Conservation (phyloP, 495 filamentous ascomycete species). For the Aspergillus avenaceus region DNA sequence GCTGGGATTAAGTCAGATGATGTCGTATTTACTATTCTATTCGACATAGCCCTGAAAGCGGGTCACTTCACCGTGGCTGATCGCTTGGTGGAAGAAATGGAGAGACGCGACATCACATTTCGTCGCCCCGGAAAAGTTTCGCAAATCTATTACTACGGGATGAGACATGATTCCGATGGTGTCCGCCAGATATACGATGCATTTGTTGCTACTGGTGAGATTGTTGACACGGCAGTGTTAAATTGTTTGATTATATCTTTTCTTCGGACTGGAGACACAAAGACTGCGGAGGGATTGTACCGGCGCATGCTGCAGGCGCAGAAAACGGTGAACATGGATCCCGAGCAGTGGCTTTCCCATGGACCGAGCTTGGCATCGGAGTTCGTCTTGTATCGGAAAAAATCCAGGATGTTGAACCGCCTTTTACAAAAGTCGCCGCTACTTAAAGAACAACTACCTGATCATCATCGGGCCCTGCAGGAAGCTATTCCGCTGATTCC, state of each 20-base stretch:
- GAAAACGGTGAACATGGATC: slow-evolving; percentile 12
- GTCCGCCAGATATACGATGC: slow-evolving; percentile 68
- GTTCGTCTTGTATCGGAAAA: slow-evolving; percentile 27
- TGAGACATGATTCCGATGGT: slow-evolving; percentile 61
- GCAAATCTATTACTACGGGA: slow-evolving; percentile 77
- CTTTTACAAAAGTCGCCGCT: slow-evolving; percentile 32
- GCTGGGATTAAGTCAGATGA: slow-evolving; percentile 58
- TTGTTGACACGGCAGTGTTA: slow-evolving; percentile 82
- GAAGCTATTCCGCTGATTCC: slow-evolving; percentile 35
- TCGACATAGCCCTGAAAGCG: slow-evolving; percentile 81
- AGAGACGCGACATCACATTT: slow-evolving; percentile 54
- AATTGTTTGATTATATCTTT: slow-evolving; percentile 81
- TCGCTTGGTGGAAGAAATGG: slow-evolving; percentile 79
- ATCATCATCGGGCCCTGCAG: slow-evolving; percentile 34
- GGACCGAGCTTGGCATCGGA: slow-evolving; percentile 24
- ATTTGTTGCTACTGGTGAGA: slow-evolving; percentile 74
- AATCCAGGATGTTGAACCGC: slow-evolving; percentile 27
- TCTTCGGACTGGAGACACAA: slow-evolving; percentile 64
- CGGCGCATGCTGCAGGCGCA: slow-evolving; percentile 65
- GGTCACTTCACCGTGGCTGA: slow-evolving; percentile 79
- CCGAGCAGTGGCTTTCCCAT: slow-evolving; percentile 7
- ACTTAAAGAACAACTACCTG: slow-evolving; percentile 25
- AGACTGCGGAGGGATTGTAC: slow-evolving; percentile 73
- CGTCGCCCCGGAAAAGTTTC: slow-evolving; percentile 74
- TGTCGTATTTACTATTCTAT: slow-evolving; percentile 87